These are phyloP conservation scores for Rubia tinctorum DNA, from an alignment of 305 asterid species.

Conservation along the genomic window DNA sequence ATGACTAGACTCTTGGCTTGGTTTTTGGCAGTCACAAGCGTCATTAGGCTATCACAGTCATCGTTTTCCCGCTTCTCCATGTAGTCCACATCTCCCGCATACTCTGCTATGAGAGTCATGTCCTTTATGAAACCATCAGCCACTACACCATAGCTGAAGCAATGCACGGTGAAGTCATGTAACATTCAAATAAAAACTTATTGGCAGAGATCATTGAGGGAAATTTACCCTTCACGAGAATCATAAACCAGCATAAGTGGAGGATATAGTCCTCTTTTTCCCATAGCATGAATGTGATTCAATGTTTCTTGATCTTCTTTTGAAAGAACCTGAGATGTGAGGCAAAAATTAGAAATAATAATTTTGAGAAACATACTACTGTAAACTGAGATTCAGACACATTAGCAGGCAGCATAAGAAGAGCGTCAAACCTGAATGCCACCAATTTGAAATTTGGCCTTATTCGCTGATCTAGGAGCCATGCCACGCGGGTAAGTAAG, in stretches of 20 bases:
- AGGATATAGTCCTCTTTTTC: slow-evolving; percentile 60
- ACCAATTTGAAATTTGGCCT: slow-evolving; percentile 57
- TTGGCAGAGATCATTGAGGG: slow-evolving; percentile 1
- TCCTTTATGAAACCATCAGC: slow-evolving; percentile 81
- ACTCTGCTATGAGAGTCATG: slow-evolving; percentile 71
- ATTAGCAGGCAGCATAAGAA: slow-evolving; percentile 2
- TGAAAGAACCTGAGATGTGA: slow-evolving; percentile 51
- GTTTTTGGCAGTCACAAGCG: slow-evolving; percentile 65
- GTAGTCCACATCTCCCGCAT: slow-evolving; percentile 83
- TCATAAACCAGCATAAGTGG: slow-evolving; percentile 76
- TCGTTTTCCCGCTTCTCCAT: slow-evolving; percentile 62
- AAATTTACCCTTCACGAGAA: slow-evolving; percentile 70
- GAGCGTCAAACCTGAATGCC: slow-evolving; percentile 74
- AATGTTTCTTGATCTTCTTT: slow-evolving; percentile 68
- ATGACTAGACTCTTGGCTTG: slow-evolving; percentile 58
- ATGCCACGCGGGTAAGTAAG: slow-evolving; percentile 60
- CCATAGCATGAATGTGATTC: slow-evolving; percentile 53
- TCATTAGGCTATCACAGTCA: slow-evolving; percentile 88
- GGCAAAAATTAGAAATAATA: background rate
- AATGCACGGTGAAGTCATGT: slow-evolving; percentile 12
- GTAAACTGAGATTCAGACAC: slow-evolving; percentile 1
- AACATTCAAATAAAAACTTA: slow-evolving; percentile 9
- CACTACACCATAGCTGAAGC: slow-evolving; percentile 80
- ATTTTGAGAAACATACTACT: background rate
- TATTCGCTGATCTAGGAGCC: slow-evolving; percentile 75